Percentiles rank a stretch among this genome's conserved stretches.
Conservation (phyloP, 2,329 filamentous ascomycete species). For the Cercospora sp. region DNA sequence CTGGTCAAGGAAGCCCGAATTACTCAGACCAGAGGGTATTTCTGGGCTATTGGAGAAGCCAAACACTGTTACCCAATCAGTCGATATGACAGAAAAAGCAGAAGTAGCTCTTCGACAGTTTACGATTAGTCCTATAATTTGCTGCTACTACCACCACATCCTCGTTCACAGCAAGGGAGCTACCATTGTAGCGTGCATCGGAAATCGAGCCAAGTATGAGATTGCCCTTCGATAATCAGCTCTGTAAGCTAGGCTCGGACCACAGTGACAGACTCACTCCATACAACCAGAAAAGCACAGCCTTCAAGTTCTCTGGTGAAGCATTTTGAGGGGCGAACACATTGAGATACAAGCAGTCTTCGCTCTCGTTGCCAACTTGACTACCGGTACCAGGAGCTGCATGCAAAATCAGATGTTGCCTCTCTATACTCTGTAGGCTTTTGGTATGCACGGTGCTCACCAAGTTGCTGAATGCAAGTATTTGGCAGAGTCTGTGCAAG, state of each 20-base stretch:
- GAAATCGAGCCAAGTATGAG: neutral
- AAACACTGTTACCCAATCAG: slow-evolving; percentile 35
- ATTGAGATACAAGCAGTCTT: slow-evolving; percentile 41
- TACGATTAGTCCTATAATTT: slow-evolving; percentile 40
- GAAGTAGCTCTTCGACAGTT: neutral
- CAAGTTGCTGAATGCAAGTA: neutral
- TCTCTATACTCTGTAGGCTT: no score
- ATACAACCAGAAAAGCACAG: slow-evolving; percentile 42
- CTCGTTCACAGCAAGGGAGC: slow-evolving; percentile 38
- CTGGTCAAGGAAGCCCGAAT: slow-evolving; percentile 44
- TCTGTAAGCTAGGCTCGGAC: slow-evolving; percentile 35
- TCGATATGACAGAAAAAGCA: neutral
- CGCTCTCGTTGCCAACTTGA: slow-evolving; percentile 31
- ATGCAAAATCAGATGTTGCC: neutral
- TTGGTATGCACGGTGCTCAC: neutral
- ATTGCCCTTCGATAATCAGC: slow-evolving; percentile 1
- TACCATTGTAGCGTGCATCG: slow-evolving; percentile 37
- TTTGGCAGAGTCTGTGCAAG: neutral
- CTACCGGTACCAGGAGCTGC: neutral
- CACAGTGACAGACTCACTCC: slow-evolving; percentile 33
- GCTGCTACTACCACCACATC: slow-evolving; percentile 39
- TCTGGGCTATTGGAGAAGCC: slow-evolving; percentile 44
- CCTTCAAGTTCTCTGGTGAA: slow-evolving; percentile 30
- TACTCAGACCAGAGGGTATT: slow-evolving; percentile 37
- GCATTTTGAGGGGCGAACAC: slow-evolving; percentile 38